Percentiles rank a stretch among this genome's conserved stretches.
phyloP scores from a whole-genome alignment of 164 flowering plant species.

The Chimonanthus salicifolius region DNA sequence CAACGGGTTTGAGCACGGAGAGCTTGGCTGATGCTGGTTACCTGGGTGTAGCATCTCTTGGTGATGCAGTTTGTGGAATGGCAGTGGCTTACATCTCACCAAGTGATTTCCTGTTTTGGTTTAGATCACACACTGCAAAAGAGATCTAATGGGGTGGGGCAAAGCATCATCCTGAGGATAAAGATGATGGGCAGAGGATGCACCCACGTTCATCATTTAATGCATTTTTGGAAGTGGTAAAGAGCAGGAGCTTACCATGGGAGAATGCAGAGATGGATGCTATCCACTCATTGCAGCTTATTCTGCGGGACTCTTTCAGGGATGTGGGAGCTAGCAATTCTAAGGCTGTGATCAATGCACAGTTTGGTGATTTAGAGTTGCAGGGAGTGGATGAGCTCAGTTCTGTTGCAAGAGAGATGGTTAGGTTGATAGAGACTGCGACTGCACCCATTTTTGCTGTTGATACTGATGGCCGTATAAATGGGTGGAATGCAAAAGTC shows the following conservation, averaged over 20 bases:
- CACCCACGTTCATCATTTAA: constrained; percentile 96
- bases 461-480: constrained; percentile 60
- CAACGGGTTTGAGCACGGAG: constrained; percentile 95
- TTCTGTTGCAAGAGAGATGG: constrained; percentile 96
- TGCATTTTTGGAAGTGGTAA: constrained; percentile 93
- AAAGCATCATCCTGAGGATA: constrained; percentile 92
- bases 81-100: constrained; percentile 83
- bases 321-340: constrained; percentile 56
- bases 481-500: constrained; percentile 97
- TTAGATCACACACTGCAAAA: constrained; percentile 83
- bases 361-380: constrained; percentile 44
- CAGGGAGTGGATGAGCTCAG: constrained; percentile 84
- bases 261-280: constrained; percentile 98
- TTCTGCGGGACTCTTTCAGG: constrained; percentile 76
- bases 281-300: constrained; percentile 93
- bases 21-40: constrained; percentile 90
- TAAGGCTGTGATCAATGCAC: constrained; percentile 50
- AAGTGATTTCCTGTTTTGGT: constrained; percentile 87
- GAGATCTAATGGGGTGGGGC: constrained; percentile 99
- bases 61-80: constrained; percentile 98
- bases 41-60: constrained; percentile 76
- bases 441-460: constrained; percentile 97
- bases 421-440: constrained; percentile 93
- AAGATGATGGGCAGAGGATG: constrained; percentile 91
- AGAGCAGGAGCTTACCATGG: constrained; percentile 93